A percentile compares a stretch with the other conserved stretches of the same genome.
Conservation (phyloP, 495 filamentous ascomycete genomes). For the Xylaria curta region DNA sequence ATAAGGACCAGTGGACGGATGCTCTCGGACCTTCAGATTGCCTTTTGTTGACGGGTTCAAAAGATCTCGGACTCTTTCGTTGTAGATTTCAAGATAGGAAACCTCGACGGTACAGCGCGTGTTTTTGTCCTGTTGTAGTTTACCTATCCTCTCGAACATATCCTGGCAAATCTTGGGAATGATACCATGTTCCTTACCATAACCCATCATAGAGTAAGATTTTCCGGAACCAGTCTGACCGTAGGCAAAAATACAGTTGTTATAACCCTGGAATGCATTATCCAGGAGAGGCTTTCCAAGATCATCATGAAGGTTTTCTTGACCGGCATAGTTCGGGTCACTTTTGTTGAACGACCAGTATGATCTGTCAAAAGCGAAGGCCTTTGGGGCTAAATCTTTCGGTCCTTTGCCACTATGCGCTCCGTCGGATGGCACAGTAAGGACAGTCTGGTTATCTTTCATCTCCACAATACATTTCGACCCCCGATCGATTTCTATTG, state of each 20-base stretch:
- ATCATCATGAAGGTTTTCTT: constrained; percentile 87
- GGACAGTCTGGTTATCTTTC: constrained; percentile 88
- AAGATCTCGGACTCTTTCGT: constrained; percentile 95
- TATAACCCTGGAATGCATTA: constrained; percentile 98
- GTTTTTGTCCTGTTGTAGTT: constrained; percentile 76
- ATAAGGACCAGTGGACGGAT: constrained; percentile 96
- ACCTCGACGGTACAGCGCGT: constrained; percentile 93
- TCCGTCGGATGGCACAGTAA: constrained; percentile 74
- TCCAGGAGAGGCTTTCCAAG: constrained; percentile 90
- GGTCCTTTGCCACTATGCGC: constrained; percentile 66
- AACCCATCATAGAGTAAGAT: constrained; percentile 99
- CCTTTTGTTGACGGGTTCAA: constrained; percentile 96
- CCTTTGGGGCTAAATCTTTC: constrained; percentile 76
- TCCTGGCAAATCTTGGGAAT: constrained; percentile 98
- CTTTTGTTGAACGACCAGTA: constrained; percentile 96
- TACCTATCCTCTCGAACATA: constrained; percentile 88
- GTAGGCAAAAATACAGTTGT: constrained; percentile 99
- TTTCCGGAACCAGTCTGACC: constrained; percentile 99
- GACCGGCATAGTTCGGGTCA: constrained; percentile 84
- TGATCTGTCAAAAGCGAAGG: constrained; percentile 93
- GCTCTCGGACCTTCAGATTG: constrained; percentile 95
- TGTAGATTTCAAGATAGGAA: constrained; percentile 99
- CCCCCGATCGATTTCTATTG: constrained; percentile 81
- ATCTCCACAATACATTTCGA: constrained; percentile 99
- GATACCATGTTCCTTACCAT: constrained; percentile 93